phyloP scores from a whole-genome alignment of 441 rosid species.

The Lepidium campestre region DNA sequence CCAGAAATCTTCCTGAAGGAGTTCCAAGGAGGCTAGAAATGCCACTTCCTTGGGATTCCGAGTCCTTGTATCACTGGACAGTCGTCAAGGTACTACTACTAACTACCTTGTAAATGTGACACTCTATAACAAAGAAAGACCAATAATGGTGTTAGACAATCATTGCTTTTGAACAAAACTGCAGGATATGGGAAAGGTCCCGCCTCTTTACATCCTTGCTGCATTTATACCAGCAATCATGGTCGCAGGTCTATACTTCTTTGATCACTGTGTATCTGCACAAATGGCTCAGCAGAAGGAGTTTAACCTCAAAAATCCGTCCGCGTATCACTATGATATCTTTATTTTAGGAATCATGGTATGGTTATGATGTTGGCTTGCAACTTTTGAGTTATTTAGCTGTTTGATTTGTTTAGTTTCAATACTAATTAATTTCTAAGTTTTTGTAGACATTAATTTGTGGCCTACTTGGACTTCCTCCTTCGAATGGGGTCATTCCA shows the following conservation, averaged over 20 bases:
- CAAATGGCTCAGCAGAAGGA: slow-evolving; percentile 89
- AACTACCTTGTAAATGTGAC: not conserved
- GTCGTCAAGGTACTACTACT: slow-evolving; percentile 49
- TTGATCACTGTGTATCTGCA: slow-evolving; percentile 87
- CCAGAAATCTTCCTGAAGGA: slow-evolving; percentile 48
- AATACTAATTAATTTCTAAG: not conserved
- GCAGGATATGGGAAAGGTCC: slow-evolving; percentile 81
- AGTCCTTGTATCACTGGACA: slow-evolving; percentile 69
- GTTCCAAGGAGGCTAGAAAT: slow-evolving; percentile 73
- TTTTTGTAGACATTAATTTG: slow-evolving; percentile 60
- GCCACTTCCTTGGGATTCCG: slow-evolving; percentile 71
- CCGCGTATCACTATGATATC: slow-evolving; percentile 83
- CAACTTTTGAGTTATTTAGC: too few relatives aligned
- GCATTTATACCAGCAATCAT: slow-evolving; percentile 78
- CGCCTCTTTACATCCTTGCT: slow-evolving; percentile 52
- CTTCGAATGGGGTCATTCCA: slow-evolving; percentile 86
- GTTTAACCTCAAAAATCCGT: slow-evolving; percentile 73
- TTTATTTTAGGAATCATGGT: slow-evolving; percentile 70
- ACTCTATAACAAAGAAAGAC: not conserved
- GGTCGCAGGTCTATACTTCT: slow-evolving; percentile 85
- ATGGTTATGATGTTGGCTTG: slow-evolving; percentile 6
- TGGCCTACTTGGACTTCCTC: slow-evolving; percentile 85
- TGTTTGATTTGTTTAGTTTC: too few relatives aligned
- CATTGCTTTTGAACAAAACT: slow-evolving; percentile 3
- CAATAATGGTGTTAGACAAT: not conserved